Evolutionary conservation across 805 yeast species (phyloP).

Genomic region (Candida pini): DNA sequence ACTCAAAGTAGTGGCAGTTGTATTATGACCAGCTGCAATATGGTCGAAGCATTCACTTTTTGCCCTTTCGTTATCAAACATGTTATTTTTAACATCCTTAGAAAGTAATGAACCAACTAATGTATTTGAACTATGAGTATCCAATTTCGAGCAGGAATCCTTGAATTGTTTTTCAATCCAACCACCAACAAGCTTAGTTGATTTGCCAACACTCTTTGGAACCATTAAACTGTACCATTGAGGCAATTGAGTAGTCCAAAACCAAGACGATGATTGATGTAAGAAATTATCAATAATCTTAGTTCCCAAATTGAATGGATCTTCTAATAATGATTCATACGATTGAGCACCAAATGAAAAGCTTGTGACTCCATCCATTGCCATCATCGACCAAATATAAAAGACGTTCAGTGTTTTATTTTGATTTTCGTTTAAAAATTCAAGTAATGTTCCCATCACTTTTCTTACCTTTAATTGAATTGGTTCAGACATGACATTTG

Average conservation of each 20-base stretch:
- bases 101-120: constrained; percentile 21
- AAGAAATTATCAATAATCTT: constrained; percentile 39
- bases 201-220: constrained; percentile 31
- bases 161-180: constrained; percentile 38
- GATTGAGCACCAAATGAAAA: constrained; percentile 51
- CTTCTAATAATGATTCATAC: constrained; percentile 39
- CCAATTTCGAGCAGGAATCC: constrained; percentile 10
- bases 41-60: constrained; percentile 56
- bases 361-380: constrained; percentile 63
- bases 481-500: constrained; percentile 28
- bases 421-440: constrained; percentile 16
- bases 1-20: constrained; percentile 62
- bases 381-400: constrained; percentile 60
- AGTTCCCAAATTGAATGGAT: constrained; percentile 33
- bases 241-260: constrained; percentile 62
- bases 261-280: constrained; percentile 52
- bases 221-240: constrained; percentile 46
- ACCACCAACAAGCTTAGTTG: constrained; percentile 33
- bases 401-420: constrained; percentile 44
- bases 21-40: constrained; percentile 73
- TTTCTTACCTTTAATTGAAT: constrained; percentile 30
- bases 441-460: constrained; percentile 28
- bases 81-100: constrained; percentile 5
- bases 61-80: constrained; percentile 23
- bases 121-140: constrained; percentile 16